These are phyloP conservation scores for Cystobasidium onofrii DNA, from an alignment of 768 basidiomycete genomes.

Conservation along the genomic window DNA sequence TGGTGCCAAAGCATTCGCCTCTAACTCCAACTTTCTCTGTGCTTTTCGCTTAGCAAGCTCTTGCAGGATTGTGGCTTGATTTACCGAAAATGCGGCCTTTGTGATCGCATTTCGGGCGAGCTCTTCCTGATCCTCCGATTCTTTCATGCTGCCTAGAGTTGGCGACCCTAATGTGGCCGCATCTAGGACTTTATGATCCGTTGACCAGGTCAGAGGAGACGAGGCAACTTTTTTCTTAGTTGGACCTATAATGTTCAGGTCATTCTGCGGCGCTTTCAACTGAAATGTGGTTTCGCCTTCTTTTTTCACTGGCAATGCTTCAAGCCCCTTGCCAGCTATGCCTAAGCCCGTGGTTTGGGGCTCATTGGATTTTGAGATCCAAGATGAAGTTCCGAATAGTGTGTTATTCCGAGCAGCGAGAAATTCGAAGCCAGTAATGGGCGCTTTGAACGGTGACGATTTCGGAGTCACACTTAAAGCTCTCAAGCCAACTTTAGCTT, in stretches of 20 bases:
- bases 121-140: background rate
- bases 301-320: background rate
- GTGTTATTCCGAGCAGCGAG: background rate
- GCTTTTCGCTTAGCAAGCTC: slow-evolving; percentile 3
- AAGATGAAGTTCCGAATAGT: background rate
- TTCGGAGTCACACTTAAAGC: background rate
- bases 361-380: background rate
- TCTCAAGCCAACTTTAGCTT: background rate
- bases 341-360: background rate
- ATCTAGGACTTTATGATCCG: background rate
- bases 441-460: slow-evolving; percentile 14
- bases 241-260: background rate
- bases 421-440: slow-evolving; percentile 4
- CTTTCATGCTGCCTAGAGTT: background rate
- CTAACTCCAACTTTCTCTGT: background rate
- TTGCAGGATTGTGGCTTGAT: slow-evolving; percentile 9
- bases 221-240: background rate
- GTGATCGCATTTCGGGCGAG: background rate
- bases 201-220: slow-evolving; percentile 17
- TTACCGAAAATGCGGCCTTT: background rate
- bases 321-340: background rate
- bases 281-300: background rate
- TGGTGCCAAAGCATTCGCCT: background rate
- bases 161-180: slow-evolving; percentile 2
- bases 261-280: background rate